phyloP scores from a whole-genome alignment of 1,139 yeast genomes.

The Casaregolazyma suthepensis region DNA sequence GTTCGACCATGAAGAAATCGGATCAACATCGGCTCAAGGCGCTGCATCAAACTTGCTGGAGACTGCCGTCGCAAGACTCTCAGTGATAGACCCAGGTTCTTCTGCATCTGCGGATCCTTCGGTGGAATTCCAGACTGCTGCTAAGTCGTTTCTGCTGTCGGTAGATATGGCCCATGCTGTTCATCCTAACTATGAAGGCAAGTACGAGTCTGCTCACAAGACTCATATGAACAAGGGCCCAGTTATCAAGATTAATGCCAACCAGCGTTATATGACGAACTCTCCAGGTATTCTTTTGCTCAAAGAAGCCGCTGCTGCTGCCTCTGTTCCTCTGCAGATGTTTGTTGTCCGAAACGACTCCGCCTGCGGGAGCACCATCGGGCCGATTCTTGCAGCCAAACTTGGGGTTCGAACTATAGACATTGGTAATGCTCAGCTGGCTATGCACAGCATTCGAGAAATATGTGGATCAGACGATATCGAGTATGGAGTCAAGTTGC shows the following conservation, averaged over 20 bases:
- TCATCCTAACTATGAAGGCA: slow-evolving; percentile 79
- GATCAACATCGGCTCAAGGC: slow-evolving; percentile 91
- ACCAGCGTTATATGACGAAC: slow-evolving; percentile 92
- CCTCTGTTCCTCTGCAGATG: slow-evolving; percentile 48
- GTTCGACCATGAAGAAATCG: slow-evolving; percentile 95
- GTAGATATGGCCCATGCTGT: slow-evolving; percentile 98
- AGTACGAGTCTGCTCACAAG: slow-evolving; percentile 70
- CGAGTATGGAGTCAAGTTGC: slow-evolving; percentile 53
- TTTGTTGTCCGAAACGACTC: slow-evolving; percentile 90
- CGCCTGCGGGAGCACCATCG: slow-evolving; percentile 95
- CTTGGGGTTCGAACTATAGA: slow-evolving; percentile 87
- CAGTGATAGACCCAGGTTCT: slow-evolving; percentile 37
- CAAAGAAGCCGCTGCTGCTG: slow-evolving; percentile 62
- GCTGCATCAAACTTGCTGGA: slow-evolving; percentile 90
- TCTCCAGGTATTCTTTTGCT: slow-evolving; percentile 80
- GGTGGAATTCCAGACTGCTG: slow-evolving; percentile 53
- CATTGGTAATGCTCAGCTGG: slow-evolving; percentile 87
- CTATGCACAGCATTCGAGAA: slow-evolving; percentile 95
- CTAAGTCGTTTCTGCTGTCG: slow-evolving; percentile 82
- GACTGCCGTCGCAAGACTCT: slow-evolving; percentile 63
- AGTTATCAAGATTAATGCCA: slow-evolving; percentile 87
- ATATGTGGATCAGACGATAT: slow-evolving; percentile 83
- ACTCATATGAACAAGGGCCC: slow-evolving; percentile 88
- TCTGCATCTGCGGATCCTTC: slow-evolving; percentile 15
- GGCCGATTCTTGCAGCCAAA: slow-evolving; percentile 85